These are phyloP conservation scores for Ampelomyces quisqualis DNA, from an alignment of 2,329 filamentous ascomycete species.

Conservation along the genomic window DNA sequence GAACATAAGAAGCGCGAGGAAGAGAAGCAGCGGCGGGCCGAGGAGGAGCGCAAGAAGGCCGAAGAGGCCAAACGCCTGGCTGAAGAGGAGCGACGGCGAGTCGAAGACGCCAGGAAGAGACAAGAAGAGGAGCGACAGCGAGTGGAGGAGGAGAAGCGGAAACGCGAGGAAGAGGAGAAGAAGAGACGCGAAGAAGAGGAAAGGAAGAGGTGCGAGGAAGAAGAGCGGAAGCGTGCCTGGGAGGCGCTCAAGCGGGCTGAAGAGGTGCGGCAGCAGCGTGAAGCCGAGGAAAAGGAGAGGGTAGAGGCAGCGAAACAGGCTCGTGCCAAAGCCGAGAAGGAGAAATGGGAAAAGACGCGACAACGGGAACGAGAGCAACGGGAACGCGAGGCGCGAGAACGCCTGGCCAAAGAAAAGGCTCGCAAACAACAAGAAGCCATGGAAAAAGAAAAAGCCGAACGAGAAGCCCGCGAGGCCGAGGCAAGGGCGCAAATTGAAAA, in stretches of 20 bases:
- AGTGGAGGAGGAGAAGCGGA: slow-evolving; percentile 46
- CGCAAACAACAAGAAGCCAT: slow-evolving; percentile 45
- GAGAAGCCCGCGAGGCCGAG: slow-evolving; percentile 39
- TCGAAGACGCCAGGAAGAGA: slow-evolving; percentile 38
- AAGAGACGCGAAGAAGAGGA: slow-evolving; percentile 47
- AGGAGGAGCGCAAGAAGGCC: slow-evolving; percentile 52
- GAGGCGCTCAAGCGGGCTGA: slow-evolving; percentile 44
- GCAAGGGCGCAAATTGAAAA: slow-evolving; percentile 42
- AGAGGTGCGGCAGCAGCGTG: slow-evolving; percentile 28
- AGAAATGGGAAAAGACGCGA: slow-evolving; percentile 54
- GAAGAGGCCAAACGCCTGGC: slow-evolving; percentile 45
- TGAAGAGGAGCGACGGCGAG: slow-evolving; percentile 23
- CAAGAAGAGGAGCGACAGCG: slow-evolving; percentile 59
- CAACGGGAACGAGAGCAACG: slow-evolving; percentile 52
- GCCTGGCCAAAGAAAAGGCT: slow-evolving; percentile 44
- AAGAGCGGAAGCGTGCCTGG: slow-evolving; percentile 48
- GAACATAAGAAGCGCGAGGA: slow-evolving; percentile 42
- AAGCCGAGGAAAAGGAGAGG: slow-evolving; percentile 48
- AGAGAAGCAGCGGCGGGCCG: slow-evolving; percentile 45
- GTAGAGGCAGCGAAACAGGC: slow-evolving; percentile 52
- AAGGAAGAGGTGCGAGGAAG: slow-evolving; percentile 49
- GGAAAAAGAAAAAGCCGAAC: slow-evolving; percentile 47
- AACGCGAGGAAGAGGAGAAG: slow-evolving; percentile 42
- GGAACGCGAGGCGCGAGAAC: slow-evolving; percentile 51
- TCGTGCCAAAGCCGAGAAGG: slow-evolving; percentile 51